Percentiles rank a stretch among this genome's conserved stretches.
These are phyloP conservation scores for Aspergillus pseudoglaucus DNA, from an alignment of 2,329 filamentous ascomycete species.

Conservation along the genomic window DNA sequence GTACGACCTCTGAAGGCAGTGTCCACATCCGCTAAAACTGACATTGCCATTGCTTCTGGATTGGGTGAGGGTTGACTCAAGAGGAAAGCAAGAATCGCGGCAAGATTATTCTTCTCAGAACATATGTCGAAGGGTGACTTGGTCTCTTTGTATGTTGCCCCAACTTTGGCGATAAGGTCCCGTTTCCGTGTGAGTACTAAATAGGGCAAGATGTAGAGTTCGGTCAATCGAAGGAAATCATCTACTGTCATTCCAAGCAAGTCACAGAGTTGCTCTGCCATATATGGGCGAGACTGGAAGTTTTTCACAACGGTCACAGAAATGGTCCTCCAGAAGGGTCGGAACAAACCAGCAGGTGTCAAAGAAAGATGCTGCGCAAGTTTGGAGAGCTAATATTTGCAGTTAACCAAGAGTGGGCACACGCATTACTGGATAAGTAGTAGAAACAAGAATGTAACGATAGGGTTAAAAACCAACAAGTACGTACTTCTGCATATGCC, in stretches of 20 bases:
- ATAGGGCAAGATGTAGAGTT: constrained; percentile 76
- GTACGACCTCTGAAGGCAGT: constrained; percentile 61
- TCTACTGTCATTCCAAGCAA: constrained; percentile 68
- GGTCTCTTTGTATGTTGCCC: constrained; percentile 55
- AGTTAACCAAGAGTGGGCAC: background rate
- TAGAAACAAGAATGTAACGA: too few relatives aligned
- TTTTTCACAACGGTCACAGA: constrained; percentile 79
- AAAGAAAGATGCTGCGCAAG: constrained; percentile 61
- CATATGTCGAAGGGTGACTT: constrained; percentile 56
- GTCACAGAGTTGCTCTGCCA: constrained; percentile 72
- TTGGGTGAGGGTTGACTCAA: constrained; percentile 58
- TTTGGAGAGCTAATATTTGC: constrained; percentile 52
- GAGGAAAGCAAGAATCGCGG: constrained; percentile 53
- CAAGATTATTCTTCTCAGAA: constrained; percentile 53
- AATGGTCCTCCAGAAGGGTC: constrained; percentile 82
- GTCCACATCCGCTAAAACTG: constrained; percentile 62
- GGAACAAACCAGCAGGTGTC: constrained; percentile 63
- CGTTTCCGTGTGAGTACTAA: constrained; percentile 71
- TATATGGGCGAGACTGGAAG: constrained; percentile 71
- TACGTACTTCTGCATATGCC: constrained; percentile 69
- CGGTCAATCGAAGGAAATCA: constrained; percentile 68
- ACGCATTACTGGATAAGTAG: too few relatives aligned
- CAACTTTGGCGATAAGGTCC: constrained; percentile 75
- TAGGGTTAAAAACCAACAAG: background rate
- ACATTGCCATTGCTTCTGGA: constrained; percentile 61